Conservation (phyloP, 2,329 filamentous ascomycete genomes). For the Botryotinia narcissicola region DNA sequence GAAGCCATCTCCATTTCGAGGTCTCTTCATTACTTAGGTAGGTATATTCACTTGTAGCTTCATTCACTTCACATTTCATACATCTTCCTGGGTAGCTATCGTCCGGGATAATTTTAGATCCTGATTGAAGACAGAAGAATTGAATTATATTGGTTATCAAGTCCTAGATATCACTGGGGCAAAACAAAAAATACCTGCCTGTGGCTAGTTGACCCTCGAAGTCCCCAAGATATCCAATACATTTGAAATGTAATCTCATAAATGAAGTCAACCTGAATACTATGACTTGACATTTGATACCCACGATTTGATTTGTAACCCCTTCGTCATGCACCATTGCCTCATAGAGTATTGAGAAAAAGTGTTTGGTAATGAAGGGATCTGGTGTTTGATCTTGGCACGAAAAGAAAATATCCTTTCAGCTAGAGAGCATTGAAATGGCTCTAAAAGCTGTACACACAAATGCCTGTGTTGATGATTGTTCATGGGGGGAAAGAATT, state of each 20-base stretch:
- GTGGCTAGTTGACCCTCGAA: not conserved
- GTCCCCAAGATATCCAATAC: not conserved
- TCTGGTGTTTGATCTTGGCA: slow-evolving; percentile 46
- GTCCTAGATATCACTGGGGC: not conserved
- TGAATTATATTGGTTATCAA: not conserved
- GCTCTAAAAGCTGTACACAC: slow-evolving; percentile 51
- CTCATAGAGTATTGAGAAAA: slow-evolving; percentile 48
- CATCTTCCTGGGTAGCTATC: not conserved
- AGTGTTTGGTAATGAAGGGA: slow-evolving; percentile 65
- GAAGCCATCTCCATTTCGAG: not conserved
- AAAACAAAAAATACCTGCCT: not conserved
- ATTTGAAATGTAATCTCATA: not conserved
- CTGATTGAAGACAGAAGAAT: not conserved
- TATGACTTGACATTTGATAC: slow-evolving; percentile 16
- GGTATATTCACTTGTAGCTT: not conserved
- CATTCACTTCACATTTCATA: not conserved
- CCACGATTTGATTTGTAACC: slow-evolving; percentile 39
- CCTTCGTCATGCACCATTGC: slow-evolving; percentile 63
- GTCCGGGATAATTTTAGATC: not conserved
- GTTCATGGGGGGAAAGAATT: slow-evolving; percentile 15
- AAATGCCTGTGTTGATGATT: slow-evolving; percentile 42
- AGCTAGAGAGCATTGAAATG: slow-evolving; percentile 45
- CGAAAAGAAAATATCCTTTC: slow-evolving; percentile 47
- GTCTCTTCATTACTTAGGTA: not conserved
- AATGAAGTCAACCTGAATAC: not conserved